Conservation (phyloP, 2,329 filamentous ascomycete genomes). For the Penicillium sp. region DNA sequence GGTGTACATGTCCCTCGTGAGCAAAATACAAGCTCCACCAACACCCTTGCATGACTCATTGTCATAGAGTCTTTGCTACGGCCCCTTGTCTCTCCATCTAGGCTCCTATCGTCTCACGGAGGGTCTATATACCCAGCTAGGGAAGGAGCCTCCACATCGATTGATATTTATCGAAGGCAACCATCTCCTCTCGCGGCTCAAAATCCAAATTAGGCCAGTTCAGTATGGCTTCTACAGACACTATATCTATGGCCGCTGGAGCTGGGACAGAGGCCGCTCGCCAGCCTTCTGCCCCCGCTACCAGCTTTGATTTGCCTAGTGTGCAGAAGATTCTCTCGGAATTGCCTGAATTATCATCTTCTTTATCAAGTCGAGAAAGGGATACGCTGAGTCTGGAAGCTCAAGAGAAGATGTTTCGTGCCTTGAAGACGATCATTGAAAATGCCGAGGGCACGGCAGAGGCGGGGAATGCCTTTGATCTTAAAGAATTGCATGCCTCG, state of each 20-base stretch:
- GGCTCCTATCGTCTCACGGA: neutral
- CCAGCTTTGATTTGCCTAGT: constrained; percentile 26
- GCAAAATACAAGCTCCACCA: neutral
- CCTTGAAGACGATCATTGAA: constrained; percentile 35
- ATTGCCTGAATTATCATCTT: constrained; percentile 22
- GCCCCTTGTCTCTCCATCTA: neutral
- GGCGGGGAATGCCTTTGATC: constrained; percentile 23
- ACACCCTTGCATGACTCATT: neutral
- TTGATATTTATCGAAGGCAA: constrained; percentile 6
- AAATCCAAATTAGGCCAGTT: neutral
- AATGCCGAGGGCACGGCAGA: constrained; percentile 26
- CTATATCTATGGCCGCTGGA: constrained; percentile 15
- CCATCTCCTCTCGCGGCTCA: constrained; percentile 4
- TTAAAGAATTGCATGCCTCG: constrained; percentile 33
- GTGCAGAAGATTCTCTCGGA: constrained; percentile 30
- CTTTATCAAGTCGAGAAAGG: constrained; percentile 19
- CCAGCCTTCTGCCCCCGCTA: neutral
- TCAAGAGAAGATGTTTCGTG: constrained; percentile 36
- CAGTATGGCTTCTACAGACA: constrained; percentile 17
- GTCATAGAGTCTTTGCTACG: neutral
- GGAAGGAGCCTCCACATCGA: neutral
- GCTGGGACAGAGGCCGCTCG: constrained; percentile 7
- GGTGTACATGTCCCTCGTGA: neutral
- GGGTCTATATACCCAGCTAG: neutral
- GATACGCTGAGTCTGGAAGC: constrained; percentile 28